Base-by-base conservation (phyloP, 2,329 filamentous ascomycete genomes). In the Fusarium decemcellulare region DNA sequence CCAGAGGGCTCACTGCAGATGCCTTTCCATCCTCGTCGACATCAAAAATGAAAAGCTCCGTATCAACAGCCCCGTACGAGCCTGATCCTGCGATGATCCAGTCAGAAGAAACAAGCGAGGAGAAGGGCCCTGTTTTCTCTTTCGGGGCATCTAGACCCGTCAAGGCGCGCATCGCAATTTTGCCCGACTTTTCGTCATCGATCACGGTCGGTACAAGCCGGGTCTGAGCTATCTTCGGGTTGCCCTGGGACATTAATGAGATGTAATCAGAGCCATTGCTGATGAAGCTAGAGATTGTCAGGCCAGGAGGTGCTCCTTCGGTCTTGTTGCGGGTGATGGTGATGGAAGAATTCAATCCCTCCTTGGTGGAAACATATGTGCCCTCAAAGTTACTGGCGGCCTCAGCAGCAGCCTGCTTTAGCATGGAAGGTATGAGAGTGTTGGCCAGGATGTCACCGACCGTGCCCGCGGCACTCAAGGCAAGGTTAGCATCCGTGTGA, bases 371-470 rank as follows among this genome's bases (percentile, higher is more conserved):
- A 14, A 54, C 36, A 57, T 65, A 72, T 2, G 47, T 60, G 4
- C 70, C 68, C 12, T 51, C 57, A 39, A 67, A 66, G 23, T 55
- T 63, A 8, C n/a, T n/a, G 34, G 53, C 16, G 2, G 70, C 63
- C n/a, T 71, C 63, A 5, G 36, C 14, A 4, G 30, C 48, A 6
- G 68, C 63, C n/a, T 72, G 55, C 6, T 63, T 56, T 14, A 42
- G 46, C 0, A 71, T 58, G 1, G 59, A 52, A 12, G 65, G 59
- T 12, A 71, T 16, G 14, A 72, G 29, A 2, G 48, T 42, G 1
- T 58, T 43, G 2, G 51, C 64, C 4, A 72, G 32, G 0, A 55
- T 7, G 50, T 67, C 56, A 10, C 51, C 64, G 16, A 68, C 36
- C n/a, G 43, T 34, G 11, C 56, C 56, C 9, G 61, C 50, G 14